Percentiles rank a stretch among this genome's conserved stretches.
Evolutionary conservation across 371 early-diverging fungal genomes (phyloP).

Genomic region (Haplosporangium sp.): DNA sequence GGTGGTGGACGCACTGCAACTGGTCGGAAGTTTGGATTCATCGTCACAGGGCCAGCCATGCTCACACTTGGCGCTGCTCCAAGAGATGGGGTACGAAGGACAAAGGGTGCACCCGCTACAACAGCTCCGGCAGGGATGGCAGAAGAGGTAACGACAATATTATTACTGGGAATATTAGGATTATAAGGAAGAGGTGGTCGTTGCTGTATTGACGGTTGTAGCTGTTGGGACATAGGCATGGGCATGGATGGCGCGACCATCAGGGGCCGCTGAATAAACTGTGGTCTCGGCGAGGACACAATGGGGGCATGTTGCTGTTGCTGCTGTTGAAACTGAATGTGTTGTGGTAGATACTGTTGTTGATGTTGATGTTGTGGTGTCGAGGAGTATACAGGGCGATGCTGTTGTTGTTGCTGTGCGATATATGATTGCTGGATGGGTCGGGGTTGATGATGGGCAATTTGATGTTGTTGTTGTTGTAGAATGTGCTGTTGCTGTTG

Average conservation of each 20-base stretch:
- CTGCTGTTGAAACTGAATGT: conserved; percentile 31
- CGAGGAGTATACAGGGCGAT: conserved; percentile 25
- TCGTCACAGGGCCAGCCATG: conserved; percentile 6
- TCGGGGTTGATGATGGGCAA: conserved; percentile 26
- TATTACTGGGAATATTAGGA: conserved; percentile 26
- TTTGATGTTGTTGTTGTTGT: conserved; percentile 6
- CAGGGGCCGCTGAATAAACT: conserved; percentile 30
- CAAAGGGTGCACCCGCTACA: conserved; percentile 14
- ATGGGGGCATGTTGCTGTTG: conserved; percentile 17
- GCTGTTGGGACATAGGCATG: conserved; percentile 12
- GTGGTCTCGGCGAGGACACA: conserved; percentile 24
- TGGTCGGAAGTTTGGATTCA: conserved; percentile 25
- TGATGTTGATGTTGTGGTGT: conserved; percentile 35
- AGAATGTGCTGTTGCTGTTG: conserved; percentile 21
- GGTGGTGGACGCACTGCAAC: conserved; percentile 37
- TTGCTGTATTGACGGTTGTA: conserved; percentile 8
- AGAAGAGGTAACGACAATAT: conserved; percentile 12
- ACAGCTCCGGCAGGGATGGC: conserved; percentile 9
- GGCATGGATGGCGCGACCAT: conserved; percentile 41
- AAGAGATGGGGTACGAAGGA: conserved; percentile 37
- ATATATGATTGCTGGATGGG: conserved; percentile 29
- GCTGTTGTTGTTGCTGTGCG: conserved; percentile 27
- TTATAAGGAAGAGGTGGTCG: conserved; percentile 14
- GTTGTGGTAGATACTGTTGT: conserved; percentile 25
- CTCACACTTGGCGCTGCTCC: conserved; percentile 37